Percentiles rank a stretch among this genome's conserved stretches.
Conservation (phyloP, 768 basidiomycete species). For the Cyclocybe aegerita region DNA sequence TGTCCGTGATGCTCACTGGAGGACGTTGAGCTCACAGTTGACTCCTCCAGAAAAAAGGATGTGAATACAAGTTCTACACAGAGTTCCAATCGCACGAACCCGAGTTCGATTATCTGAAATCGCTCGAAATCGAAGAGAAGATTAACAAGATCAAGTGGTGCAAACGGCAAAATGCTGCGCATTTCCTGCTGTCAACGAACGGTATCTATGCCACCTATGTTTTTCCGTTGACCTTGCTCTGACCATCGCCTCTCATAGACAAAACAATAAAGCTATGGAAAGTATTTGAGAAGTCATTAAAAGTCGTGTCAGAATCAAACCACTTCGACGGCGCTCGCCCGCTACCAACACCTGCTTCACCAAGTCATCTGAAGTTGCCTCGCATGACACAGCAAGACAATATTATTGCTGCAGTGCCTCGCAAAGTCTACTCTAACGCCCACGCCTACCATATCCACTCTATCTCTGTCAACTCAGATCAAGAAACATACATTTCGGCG, state of each 20-base stretch:
- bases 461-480: slow-evolving; percentile 98
- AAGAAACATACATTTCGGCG: slow-evolving; percentile 99
- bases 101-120: slow-evolving; percentile 99
- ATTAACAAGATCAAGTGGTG: slow-evolving; percentile 99
- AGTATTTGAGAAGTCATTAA: slow-evolving; percentile 97
- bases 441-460: slow-evolving; percentile 99
- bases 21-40: background rate
- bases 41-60: slow-evolving; percentile 89
- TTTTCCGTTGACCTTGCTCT: slow-evolving; percentile 3
- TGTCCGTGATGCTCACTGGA: slow-evolving; percentile 15
- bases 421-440: slow-evolving; percentile 98
- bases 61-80: slow-evolving; percentile 99
- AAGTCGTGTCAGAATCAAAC: slow-evolving; percentile 96
- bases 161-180: slow-evolving; percentile 95
- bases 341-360: slow-evolving; percentile 57
- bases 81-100: slow-evolving; percentile 99
- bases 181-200: slow-evolving; percentile 96
- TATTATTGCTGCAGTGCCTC: slow-evolving; percentile 96
- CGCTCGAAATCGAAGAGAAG: slow-evolving; percentile 99
- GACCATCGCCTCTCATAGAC: slow-evolving; percentile 50
- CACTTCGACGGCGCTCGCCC: slow-evolving; percentile 78
- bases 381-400: slow-evolving; percentile 94
- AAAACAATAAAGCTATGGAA: slow-evolving; percentile 99
- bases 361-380: slow-evolving; percentile 77
- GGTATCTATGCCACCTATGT: slow-evolving; percentile 49